Conservation (phyloP, 2,329 filamentous ascomycete species). For the Ceratocystis albifundus region DNA sequence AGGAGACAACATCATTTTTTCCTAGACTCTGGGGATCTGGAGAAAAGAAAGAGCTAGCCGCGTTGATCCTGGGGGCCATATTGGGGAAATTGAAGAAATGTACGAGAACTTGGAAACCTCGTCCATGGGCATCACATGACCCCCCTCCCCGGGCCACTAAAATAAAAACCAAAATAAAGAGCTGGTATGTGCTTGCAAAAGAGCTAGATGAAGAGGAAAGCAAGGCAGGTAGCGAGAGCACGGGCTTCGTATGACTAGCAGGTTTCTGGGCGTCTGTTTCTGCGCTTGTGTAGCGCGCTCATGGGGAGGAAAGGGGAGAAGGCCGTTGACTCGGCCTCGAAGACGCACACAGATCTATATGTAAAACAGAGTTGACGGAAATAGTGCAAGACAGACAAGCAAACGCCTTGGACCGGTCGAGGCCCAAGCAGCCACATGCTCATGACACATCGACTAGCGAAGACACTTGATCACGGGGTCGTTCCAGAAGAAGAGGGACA, state of each 20-base stretch:
- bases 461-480: neutral
- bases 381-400: neutral
- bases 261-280: neutral
- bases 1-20: constrained; percentile 8
- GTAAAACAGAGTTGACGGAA: neutral
- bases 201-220: neutral
- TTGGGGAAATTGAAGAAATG: neutral
- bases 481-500: neutral
- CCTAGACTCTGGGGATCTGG: neutral
- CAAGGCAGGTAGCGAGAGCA: neutral
- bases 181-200: neutral
- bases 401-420: neutral
- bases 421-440: neutral
- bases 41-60: constrained; percentile 3
- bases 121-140: neutral
- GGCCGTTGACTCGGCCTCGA: neutral
- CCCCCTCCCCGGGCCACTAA: neutral
- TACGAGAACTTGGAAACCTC: neutral
- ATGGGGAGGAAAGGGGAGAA: neutral
- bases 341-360: neutral
- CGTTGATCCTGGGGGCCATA: neutral
- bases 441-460: neutral
- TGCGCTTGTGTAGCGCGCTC: constrained; percentile 5
- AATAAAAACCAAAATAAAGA: neutral
- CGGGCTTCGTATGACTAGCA: neutral